Evolutionary conservation across 75 land plant species (phyloP).

Genomic region (Azolla pinnata): DNA sequence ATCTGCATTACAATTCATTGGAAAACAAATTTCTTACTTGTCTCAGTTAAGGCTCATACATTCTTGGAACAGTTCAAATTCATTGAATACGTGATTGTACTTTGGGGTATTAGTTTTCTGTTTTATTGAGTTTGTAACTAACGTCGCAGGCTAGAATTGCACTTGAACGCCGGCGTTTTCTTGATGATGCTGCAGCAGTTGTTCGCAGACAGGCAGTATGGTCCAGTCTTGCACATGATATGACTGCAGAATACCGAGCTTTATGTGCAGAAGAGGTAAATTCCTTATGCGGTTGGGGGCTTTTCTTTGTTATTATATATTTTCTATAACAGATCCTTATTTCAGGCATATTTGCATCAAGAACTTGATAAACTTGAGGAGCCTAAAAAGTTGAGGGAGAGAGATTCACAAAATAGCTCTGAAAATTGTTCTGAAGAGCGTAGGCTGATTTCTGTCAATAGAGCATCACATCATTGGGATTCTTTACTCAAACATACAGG

Average conservation of each 20-base stretch:
- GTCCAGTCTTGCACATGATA: conserved; percentile 96
- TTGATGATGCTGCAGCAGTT: conserved; percentile 68
- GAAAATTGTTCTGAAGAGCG: conserved; percentile 38
- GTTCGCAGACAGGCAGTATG: conserved; percentile 80
- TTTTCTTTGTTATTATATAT: too few relatives aligned
- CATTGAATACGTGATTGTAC: not conserved
- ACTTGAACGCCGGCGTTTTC: conserved; percentile 73
- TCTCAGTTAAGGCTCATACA: too few relatives aligned
- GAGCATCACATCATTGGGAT: conserved; percentile 87
- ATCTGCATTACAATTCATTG: too few relatives aligned
- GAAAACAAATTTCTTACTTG: too few relatives aligned
- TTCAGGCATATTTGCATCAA: conserved; percentile 93
- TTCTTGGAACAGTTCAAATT: too few relatives aligned
- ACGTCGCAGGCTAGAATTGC: conserved; percentile 98
- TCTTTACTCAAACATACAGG: conserved; percentile 75
- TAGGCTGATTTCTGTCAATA: conserved; percentile 56
- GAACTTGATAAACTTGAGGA: conserved; percentile 92
- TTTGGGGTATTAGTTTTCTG: not conserved
- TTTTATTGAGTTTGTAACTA: too few relatives aligned
- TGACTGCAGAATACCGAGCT: conserved; percentile 97
- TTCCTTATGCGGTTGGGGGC: too few relatives aligned
- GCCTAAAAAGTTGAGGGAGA: conserved; percentile 51
- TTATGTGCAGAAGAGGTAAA: conserved; percentile 98
- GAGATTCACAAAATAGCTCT: conserved; percentile 49
- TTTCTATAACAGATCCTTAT: too few relatives aligned